A percentile compares a stretch with the other conserved stretches of the same genome.
These are phyloP conservation scores for Talinum fruticosum DNA, from an alignment of 148 eudicot genomes.

Conservation along the genomic window DNA sequence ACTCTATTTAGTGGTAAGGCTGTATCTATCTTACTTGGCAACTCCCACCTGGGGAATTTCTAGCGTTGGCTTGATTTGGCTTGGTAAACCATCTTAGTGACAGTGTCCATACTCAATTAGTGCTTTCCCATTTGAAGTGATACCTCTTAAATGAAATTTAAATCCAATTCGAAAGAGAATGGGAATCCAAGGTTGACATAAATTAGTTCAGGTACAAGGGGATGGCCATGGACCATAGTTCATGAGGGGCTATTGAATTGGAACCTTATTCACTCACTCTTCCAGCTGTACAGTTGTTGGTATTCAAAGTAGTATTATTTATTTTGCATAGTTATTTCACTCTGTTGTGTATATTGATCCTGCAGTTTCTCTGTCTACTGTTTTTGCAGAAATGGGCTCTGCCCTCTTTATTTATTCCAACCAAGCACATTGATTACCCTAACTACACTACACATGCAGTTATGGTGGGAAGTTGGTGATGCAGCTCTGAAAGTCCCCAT, in stretches of 20 bases:
- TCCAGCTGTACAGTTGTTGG: neutral
- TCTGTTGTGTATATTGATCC: neutral
- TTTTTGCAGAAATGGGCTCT: neutral
- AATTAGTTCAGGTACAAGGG: neutral
- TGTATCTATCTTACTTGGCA: neutral
- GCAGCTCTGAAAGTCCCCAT: conserved; percentile 6
- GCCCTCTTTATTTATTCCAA: neutral
- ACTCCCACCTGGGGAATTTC: neutral
- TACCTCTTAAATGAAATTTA: neutral
- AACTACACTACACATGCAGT: neutral
- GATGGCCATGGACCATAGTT: neutral
- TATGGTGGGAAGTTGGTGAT: conserved; percentile 21
- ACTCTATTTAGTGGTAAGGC: neutral
- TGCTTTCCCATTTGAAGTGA: neutral
- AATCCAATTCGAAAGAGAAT: neutral
- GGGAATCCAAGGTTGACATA: neutral
- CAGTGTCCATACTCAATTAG: neutral
- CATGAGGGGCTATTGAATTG: neutral
- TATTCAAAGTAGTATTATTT: neutral
- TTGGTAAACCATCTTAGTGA: neutral
- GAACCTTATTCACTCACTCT: neutral
- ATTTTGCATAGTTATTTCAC: neutral
- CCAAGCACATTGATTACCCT: conserved; percentile 8
- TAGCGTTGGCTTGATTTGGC: neutral
- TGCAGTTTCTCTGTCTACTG: neutral